Percentiles rank a stretch among this genome's conserved stretches.
Conservation (phyloP, 2,329 filamentous ascomycete species). For the Phyllosticta capitalensis region DNA sequence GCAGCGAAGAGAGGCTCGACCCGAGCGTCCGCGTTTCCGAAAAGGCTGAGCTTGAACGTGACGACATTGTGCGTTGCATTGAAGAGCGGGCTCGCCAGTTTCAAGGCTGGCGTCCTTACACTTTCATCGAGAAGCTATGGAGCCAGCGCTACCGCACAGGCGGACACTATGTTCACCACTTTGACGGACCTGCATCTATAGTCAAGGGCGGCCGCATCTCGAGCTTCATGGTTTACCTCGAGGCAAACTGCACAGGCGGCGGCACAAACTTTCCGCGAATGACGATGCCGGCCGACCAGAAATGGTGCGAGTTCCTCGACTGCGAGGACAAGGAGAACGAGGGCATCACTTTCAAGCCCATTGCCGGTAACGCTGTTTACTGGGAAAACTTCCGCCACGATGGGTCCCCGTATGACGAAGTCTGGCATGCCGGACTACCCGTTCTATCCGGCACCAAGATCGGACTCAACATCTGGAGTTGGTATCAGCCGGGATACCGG, state of each 20-base stretch:
- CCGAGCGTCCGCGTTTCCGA: slow-evolving; percentile 44
- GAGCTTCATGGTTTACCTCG: slow-evolving; percentile 54
- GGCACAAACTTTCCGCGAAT: slow-evolving; percentile 53
- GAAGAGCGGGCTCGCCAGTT: slow-evolving; percentile 49
- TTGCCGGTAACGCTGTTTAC: slow-evolving; percentile 50
- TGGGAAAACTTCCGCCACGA: slow-evolving; percentile 52
- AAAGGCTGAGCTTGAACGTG: slow-evolving; percentile 32
- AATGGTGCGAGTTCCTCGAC: slow-evolving; percentile 51
- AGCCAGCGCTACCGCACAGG: slow-evolving; percentile 49
- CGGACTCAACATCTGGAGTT: slow-evolving; percentile 57
- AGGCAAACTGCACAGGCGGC: slow-evolving; percentile 43
- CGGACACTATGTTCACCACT: slow-evolving; percentile 52
- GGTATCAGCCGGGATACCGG: slow-evolving; percentile 37
- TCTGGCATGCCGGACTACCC: slow-evolving; percentile 52
- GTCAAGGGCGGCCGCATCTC: slow-evolving; percentile 32
- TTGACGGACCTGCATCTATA: slow-evolving; percentile 30
- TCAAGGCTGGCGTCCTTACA: slow-evolving; percentile 50
- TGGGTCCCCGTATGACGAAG: slow-evolving; percentile 48
- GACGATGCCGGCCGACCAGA: slow-evolving; percentile 30
- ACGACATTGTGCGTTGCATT: slow-evolving; percentile 46
- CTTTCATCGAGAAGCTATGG: slow-evolving; percentile 53
- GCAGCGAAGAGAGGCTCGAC: slow-evolving; percentile 38
- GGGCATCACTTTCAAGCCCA: slow-evolving; percentile 50
- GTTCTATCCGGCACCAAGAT: slow-evolving; percentile 48
- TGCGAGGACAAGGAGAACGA: slow-evolving; percentile 32